Conservation (phyloP, 495 filamentous ascomycete genomes). For the Astrothelium subdiscretum region DNA sequence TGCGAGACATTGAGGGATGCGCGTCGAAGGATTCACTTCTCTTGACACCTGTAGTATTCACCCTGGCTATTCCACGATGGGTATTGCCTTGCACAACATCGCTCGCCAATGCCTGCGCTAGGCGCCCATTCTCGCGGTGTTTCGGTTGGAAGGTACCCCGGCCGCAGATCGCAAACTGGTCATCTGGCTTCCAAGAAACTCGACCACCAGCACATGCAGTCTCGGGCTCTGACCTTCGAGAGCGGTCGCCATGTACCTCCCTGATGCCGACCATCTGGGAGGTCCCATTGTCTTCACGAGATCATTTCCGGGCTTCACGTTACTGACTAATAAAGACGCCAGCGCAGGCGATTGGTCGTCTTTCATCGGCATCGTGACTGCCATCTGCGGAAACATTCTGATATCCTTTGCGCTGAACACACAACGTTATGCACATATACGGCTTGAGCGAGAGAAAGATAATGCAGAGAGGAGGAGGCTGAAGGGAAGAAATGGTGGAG, state of each 20-base stretch:
- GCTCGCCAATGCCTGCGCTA: background rate
- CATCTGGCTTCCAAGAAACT: background rate
- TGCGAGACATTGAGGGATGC: background rate
- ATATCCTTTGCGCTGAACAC: conserved; percentile 94
- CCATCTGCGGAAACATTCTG: conserved; percentile 80
- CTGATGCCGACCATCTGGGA: background rate
- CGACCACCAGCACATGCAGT: background rate
- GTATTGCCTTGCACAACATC: background rate
- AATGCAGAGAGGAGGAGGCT: conserved; percentile 27
- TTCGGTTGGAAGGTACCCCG: background rate
- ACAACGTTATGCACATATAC: conserved; percentile 88
- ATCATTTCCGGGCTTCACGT: background rate
- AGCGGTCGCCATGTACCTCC: background rate
- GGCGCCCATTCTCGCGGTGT: background rate
- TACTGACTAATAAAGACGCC: background rate
- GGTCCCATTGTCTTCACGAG: background rate
- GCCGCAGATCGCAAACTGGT: background rate
- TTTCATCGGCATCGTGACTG: conserved; percentile 85
- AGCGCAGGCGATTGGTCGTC: conserved; percentile 54
- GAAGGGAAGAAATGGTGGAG: conserved; percentile 11
- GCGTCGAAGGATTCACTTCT: background rate
- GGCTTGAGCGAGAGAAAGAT: conserved; percentile 46
- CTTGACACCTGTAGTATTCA: background rate
- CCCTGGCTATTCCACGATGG: background rate
- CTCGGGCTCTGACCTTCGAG: background rate